Evolutionary conservation across 2,329 filamentous ascomycete species (phyloP).

Genomic region (Fusarium sp.): DNA sequence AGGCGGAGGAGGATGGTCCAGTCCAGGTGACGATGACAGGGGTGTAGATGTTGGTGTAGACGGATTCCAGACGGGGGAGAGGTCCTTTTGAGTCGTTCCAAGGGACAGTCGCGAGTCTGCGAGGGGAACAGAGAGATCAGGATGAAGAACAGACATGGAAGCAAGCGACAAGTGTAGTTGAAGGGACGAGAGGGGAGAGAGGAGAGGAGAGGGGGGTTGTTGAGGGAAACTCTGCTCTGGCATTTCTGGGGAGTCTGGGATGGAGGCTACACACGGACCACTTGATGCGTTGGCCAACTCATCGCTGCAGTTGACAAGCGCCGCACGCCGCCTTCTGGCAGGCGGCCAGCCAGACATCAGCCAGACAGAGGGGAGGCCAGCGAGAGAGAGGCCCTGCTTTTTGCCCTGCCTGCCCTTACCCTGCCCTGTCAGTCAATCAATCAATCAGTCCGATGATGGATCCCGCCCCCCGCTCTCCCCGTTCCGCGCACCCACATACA

Average conservation of each 20-base stretch:
- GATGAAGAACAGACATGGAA: slow-evolving; percentile 1
- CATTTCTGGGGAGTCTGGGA: not conserved
- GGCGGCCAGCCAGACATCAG: slow-evolving; percentile 18
- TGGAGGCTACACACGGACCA: slow-evolving; percentile 54
- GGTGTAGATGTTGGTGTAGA: slow-evolving; percentile 36
- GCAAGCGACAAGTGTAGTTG: slow-evolving; percentile 1
- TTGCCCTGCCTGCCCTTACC: not conserved
- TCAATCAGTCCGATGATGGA: slow-evolving; percentile 35
- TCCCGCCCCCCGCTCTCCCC: slow-evolving; percentile 33
- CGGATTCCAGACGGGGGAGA: slow-evolving; percentile 8
- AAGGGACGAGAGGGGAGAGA: slow-evolving; percentile 25
- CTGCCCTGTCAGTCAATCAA: slow-evolving; percentile 20
- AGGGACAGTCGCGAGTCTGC: not conserved
- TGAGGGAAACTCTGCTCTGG: slow-evolving; percentile 35
- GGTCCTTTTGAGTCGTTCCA: slow-evolving; percentile 5
- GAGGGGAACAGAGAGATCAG: not conserved
- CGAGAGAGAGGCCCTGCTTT: not conserved
- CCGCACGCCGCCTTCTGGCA: slow-evolving; percentile 36
- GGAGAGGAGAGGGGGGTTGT: slow-evolving; percentile 37
- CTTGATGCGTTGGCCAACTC: slow-evolving; percentile 56
- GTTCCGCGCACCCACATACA: slow-evolving; percentile 33
- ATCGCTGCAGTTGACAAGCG: slow-evolving; percentile 56
- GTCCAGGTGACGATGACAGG: slow-evolving; percentile 27
- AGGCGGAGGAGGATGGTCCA: slow-evolving; percentile 24
- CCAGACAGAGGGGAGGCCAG: not conserved